phyloP scores from a whole-genome alignment of 176 grass and related monocot genomes.

The Raddia guianensis region DNA sequence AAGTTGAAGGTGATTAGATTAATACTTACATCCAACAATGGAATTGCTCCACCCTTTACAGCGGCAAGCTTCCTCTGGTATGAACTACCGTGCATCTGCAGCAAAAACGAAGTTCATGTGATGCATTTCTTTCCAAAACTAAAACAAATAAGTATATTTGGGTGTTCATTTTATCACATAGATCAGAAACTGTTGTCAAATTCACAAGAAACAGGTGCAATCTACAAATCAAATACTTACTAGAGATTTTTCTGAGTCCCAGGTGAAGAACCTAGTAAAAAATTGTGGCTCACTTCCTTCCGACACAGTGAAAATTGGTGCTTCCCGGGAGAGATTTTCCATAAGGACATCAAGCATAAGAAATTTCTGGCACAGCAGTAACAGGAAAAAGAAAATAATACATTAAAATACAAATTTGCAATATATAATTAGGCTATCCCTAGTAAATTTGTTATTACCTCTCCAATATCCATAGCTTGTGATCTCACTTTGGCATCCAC shows the following conservation, averaged over 20 bases:
- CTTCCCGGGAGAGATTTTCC: constrained; percentile 84
- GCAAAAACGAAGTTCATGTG: constrained; percentile 34
- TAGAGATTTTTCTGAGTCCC: constrained; percentile 78
- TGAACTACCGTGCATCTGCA: constrained; percentile 97
- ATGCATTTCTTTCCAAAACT: constrained; percentile 23
- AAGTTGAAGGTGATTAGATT: constrained; percentile 20
- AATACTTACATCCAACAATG: constrained; percentile 62
- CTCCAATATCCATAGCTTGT: constrained; percentile 80
- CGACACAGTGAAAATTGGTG: constrained; percentile 64
- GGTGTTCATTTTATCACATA: not conserved
- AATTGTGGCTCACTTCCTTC: constrained; percentile 88
- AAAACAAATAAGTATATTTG: not conserved
- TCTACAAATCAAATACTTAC: constrained; percentile 55
- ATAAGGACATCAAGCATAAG: constrained; percentile 76
- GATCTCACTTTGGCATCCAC: constrained; percentile 66
- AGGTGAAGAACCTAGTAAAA: constrained; percentile 94
- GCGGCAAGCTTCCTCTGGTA: constrained; percentile 86
- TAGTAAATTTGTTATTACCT: constrained; percentile 53
- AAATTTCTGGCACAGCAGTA: constrained; percentile 73
- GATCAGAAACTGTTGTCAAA: not conserved
- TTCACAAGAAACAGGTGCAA: not conserved
- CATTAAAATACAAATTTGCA: not conserved
- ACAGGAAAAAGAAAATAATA: constrained; percentile 21
- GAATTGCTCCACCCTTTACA: constrained; percentile 68
- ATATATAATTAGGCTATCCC: not conserved